Evolutionary conservation across 1,139 yeast species (phyloP).

Genomic region (Scheffersomyces quercinus): DNA sequence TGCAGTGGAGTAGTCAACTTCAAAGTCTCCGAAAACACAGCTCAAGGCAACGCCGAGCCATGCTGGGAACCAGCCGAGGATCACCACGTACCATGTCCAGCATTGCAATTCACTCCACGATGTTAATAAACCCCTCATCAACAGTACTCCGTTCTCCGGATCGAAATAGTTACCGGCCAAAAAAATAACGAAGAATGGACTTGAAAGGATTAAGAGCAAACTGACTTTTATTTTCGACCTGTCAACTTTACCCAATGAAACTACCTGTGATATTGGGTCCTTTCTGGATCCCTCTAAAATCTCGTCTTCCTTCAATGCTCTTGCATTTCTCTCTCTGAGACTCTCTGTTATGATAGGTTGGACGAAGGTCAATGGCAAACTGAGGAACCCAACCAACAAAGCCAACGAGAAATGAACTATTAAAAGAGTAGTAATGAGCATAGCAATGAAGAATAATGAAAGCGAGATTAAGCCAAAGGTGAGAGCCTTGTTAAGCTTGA

Average conservation of each 20-base stretch:
- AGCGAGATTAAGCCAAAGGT: constrained; percentile 35
- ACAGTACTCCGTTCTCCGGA: constrained; percentile 24
- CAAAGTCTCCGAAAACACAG: constrained; percentile 32
- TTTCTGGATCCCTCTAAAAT: constrained; percentile 2
- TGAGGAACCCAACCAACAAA: constrained; percentile 61
- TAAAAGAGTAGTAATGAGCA: constrained; percentile 70
- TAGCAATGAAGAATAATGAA: constrained; percentile 62
- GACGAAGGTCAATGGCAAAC: constrained; percentile 72
- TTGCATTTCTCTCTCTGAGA: neutral
- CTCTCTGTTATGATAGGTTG: constrained; percentile 35
- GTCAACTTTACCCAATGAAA: constrained; percentile 11
- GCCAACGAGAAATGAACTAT: constrained; percentile 87
- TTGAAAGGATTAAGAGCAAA: constrained; percentile 45
- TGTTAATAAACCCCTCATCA: constrained; percentile 53
- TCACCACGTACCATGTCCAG: constrained; percentile 84
- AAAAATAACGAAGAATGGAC: constrained; percentile 53
- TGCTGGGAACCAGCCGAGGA: constrained; percentile 79
- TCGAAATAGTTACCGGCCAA: constrained; percentile 33
- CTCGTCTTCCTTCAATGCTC: neutral
- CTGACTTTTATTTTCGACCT: constrained; percentile 27
- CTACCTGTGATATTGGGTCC: constrained; percentile 12
- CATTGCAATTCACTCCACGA: constrained; percentile 74
- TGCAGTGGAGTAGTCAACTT: constrained; percentile 4
- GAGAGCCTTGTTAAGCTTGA: constrained; percentile 18
- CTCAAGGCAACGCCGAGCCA: constrained; percentile 60